Conservation (phyloP, 148 eudicot species). For the Rheum nobile region DNA sequence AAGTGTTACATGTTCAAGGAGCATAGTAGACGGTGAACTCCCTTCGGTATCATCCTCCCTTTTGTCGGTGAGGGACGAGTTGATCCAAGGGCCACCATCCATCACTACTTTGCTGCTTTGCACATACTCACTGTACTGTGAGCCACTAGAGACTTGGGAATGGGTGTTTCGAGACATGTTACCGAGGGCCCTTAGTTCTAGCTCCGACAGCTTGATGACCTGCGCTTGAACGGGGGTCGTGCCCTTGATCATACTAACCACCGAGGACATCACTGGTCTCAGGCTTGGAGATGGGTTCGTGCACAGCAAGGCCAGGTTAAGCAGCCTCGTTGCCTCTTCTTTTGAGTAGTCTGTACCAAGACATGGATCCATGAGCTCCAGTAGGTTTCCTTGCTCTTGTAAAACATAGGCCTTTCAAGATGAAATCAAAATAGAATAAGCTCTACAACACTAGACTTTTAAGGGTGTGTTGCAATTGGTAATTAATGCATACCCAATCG, state of each 20-base stretch:
- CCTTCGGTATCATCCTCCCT: not conserved
- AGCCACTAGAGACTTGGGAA: not conserved
- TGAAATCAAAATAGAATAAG: too few relatives aligned
- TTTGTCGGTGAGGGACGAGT: not conserved
- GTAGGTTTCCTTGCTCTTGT: constrained; percentile 70
- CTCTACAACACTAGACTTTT: too few relatives aligned
- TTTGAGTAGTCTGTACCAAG: constrained; percentile 35
- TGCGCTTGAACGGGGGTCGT: constrained; percentile 19
- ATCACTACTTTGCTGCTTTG: not conserved
- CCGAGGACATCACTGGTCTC: constrained; percentile 30
- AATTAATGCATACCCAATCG: constrained; percentile 57
- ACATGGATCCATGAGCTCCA: constrained; percentile 64
- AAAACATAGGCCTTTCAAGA: constrained; percentile 75
- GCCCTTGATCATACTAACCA: constrained; percentile 32
- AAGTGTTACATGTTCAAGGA: not conserved
- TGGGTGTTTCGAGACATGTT: not conserved
- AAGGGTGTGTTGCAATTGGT: too few relatives aligned
- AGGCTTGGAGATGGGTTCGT: constrained; percentile 28
- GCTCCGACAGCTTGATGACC: not conserved
- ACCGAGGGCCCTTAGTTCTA: not conserved
- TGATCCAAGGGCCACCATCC: not conserved
- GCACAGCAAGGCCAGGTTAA: constrained; percentile 24
- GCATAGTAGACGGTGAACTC: not conserved
- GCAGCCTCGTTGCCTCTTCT: constrained; percentile 23
- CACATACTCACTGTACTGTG: not conserved